Evolutionary conservation across 1,284 basidiomycete genomes (phyloP).

Genomic region (Puccinia horiana): DNA sequence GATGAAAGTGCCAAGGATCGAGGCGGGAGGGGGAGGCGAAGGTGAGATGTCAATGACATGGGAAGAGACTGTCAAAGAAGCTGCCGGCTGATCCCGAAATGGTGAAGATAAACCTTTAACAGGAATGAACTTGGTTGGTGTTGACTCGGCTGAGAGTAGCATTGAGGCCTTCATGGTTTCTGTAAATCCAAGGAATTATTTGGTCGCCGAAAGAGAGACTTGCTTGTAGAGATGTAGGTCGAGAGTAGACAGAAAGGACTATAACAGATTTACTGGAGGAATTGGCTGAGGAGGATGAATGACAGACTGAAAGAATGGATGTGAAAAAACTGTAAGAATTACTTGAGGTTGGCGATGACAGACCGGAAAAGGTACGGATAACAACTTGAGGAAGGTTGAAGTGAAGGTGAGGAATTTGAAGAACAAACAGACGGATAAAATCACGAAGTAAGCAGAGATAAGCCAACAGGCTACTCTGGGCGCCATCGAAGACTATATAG

Average conservation of each 20-base stretch:
- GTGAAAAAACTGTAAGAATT: conserved; percentile 26
- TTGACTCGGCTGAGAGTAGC: conserved; percentile 27
- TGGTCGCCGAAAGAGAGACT: neutral
- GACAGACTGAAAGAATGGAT: conserved; percentile 29
- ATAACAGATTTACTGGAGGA: conserved; percentile 23
- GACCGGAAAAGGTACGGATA: conserved; percentile 12
- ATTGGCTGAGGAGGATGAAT: conserved; percentile 21
- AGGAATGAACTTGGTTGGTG: conserved; percentile 22
- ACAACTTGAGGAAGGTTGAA: conserved; percentile 9
- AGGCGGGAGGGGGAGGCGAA: conserved; percentile 37
- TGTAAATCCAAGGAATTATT: neutral
- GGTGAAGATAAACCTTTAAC: conserved; percentile 44
- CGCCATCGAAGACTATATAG: conserved; percentile 5
- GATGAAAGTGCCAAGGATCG: neutral
- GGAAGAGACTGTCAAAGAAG: conserved; percentile 31
- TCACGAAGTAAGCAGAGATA: neutral
- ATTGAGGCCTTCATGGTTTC: conserved; percentile 18
- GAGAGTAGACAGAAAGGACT: conserved; percentile 30
- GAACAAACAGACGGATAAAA: conserved; percentile 1
- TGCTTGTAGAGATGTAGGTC: neutral
- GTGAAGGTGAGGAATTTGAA: neutral
- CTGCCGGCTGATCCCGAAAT: conserved; percentile 26
- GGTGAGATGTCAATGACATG: conserved; percentile 49
- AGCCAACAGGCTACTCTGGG: neutral
- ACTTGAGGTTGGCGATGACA: conserved; percentile 3